Percentiles rank a stretch among this genome's conserved stretches.
phyloP scores from a whole-genome alignment of 805 yeast genomes.

The Ogataea trehalophila region DNA sequence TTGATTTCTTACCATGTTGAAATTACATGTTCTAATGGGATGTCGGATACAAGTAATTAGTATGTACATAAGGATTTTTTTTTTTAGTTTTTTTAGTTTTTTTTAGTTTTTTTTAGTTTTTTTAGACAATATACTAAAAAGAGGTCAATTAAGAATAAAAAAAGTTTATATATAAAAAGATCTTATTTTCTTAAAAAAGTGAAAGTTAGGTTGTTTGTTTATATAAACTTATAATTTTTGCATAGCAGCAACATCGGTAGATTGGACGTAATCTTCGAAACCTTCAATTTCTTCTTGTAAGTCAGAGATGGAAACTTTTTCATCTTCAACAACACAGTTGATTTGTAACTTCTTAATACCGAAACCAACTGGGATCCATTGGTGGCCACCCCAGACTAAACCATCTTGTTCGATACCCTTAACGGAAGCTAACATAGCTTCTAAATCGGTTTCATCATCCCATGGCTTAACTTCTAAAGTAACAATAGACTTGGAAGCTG shows the following conservation, averaged over 20 bases:
- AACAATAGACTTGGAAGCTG: constrained; percentile 97
- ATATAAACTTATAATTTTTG: constrained; percentile 69
- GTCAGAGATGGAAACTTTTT: constrained; percentile 87
- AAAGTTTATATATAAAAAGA: neutral
- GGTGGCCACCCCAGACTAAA: constrained; percentile 97
- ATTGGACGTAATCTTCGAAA: constrained; percentile 99
- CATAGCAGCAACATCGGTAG: constrained; percentile 99
- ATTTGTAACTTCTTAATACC: constrained; percentile 99
- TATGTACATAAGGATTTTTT: neutral
- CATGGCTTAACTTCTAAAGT: constrained; percentile 99
- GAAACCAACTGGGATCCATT: constrained; percentile 95
- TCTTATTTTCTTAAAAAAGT: neutral
- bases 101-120: neutral
- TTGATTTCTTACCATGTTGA: constrained; percentile 43
- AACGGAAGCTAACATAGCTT: constrained; percentile 80
- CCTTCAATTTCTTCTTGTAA: constrained; percentile 75
- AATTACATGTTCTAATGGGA: neutral
- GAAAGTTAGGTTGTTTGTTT: neutral
- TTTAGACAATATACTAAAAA: neutral
- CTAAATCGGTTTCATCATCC: constrained; percentile 99
- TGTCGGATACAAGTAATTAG: neutral
- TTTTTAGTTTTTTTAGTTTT: neutral
- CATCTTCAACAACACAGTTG: constrained; percentile 97
- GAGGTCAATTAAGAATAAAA: neutral
- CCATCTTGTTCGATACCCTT: constrained; percentile 87